These are phyloP conservation scores for Aspergillus ochraceoroseus DNA, from an alignment of 2,329 filamentous ascomycete genomes.

Conservation along the genomic window DNA sequence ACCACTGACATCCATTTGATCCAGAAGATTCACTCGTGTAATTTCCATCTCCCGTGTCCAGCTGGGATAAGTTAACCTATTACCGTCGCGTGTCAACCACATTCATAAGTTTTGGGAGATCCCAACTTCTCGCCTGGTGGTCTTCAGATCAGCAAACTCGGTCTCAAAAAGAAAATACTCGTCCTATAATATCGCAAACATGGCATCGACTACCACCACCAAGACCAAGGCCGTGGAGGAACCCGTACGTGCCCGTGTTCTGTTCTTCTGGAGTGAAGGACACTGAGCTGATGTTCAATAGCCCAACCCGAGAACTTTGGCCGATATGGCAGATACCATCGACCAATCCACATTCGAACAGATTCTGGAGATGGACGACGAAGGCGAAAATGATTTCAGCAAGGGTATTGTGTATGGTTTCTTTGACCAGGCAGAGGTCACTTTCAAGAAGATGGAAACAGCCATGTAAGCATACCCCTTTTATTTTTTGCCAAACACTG, in stretches of 20 bases:
- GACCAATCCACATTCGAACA: slow-evolving; percentile 80
- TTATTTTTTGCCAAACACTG: background rate
- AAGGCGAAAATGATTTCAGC: slow-evolving; percentile 83
- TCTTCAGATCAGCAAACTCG: background rate
- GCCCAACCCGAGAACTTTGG: slow-evolving; percentile 46
- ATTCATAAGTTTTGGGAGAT: background rate
- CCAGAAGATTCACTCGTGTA: slow-evolving; percentile 19
- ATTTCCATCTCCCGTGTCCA: slow-evolving; percentile 14
- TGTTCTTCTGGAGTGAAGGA: background rate
- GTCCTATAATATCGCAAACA: slow-evolving; percentile 14
- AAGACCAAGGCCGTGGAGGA: slow-evolving; percentile 29
- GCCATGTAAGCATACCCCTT: slow-evolving; percentile 62
- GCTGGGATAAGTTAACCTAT: background rate
- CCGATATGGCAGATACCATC: slow-evolving; percentile 68
- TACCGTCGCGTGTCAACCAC: background rate
- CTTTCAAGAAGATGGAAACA: slow-evolving; percentile 77
- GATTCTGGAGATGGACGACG: slow-evolving; percentile 98
- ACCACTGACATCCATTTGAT: slow-evolving; percentile 20
- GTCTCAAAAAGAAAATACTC: background rate
- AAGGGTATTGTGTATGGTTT: slow-evolving; percentile 83
- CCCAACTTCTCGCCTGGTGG: background rate
- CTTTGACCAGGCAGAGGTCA: slow-evolving; percentile 83
- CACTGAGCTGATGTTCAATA: slow-evolving; percentile 18
- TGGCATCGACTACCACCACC: slow-evolving; percentile 29
- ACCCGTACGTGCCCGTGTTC: slow-evolving; percentile 20